Conservation (phyloP, 139 green algal species). For the Chlorella sp. region DNA sequence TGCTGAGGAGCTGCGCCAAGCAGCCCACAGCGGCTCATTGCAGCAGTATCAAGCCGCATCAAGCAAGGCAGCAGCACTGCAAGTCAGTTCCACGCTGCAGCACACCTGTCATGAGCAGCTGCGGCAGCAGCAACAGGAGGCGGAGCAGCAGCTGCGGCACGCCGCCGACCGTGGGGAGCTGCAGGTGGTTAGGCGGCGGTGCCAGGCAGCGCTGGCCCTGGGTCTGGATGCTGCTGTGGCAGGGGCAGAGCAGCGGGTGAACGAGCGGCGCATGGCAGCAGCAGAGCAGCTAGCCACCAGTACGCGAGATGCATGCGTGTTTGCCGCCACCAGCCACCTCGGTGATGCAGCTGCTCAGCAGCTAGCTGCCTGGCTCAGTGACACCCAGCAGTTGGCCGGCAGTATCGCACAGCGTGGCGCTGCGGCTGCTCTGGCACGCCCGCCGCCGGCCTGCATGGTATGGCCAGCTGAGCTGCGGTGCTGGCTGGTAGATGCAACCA, state of each 20-base stretch:
- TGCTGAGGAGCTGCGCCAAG: not conserved
- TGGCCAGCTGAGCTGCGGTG: constrained; percentile 7
- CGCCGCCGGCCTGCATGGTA: not conserved
- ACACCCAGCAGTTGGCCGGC: not conserved
- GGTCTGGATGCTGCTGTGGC: not conserved
- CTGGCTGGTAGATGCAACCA: not conserved
- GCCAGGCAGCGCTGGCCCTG: not conserved
- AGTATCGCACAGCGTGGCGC: not conserved
- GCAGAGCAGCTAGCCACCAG: not conserved
- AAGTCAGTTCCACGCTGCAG: not conserved
- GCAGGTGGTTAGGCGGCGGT: not conserved
- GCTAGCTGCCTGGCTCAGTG: not conserved
- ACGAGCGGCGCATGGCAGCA: not conserved
- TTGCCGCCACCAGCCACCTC: not conserved
- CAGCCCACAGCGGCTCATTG: not conserved
- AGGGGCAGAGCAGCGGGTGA: not conserved
- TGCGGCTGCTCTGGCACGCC: not conserved
- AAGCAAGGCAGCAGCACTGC: not conserved
- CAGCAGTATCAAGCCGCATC: not conserved
- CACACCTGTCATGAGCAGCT: not conserved
- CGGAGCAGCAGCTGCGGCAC: not conserved
- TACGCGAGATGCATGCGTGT: not conserved
- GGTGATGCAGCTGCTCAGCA: not conserved
- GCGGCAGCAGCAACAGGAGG: constrained; percentile 14
- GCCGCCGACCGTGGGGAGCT: not conserved